Evolutionary conservation across 164 flowering plant genomes (phyloP).

Genomic region (Warburgia ugandensis): DNA sequence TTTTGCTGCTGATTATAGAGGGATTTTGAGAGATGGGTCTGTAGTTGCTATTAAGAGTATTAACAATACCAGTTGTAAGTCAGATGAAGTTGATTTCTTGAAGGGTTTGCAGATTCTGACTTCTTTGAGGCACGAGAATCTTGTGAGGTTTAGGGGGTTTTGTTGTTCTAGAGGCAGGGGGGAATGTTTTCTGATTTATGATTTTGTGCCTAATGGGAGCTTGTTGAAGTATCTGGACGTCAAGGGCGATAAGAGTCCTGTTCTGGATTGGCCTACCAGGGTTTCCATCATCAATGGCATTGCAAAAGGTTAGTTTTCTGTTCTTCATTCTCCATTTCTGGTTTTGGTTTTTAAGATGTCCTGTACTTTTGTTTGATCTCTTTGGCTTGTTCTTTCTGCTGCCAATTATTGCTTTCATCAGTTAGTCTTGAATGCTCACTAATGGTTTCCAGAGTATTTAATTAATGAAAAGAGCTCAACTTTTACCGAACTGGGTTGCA

Average conservation of each 20-base stretch:
- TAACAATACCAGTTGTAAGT: slow-evolving; percentile 70
- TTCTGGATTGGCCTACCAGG: slow-evolving; percentile 87
- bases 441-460: too few relatives aligned
- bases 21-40: slow-evolving; percentile 76
- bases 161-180: slow-evolving; percentile 93
- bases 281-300: slow-evolving; percentile 72
- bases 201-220: slow-evolving; percentile 69
- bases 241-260: slow-evolving; percentile 30
- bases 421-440: too few relatives aligned
- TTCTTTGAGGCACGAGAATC: slow-evolving; percentile 69
- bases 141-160: slow-evolving; percentile 73
- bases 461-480: too few relatives aligned
- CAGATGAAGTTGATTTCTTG: slow-evolving; percentile 78
- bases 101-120: slow-evolving; percentile 68
- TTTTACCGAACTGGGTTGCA: too few relatives aligned
- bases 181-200: slow-evolving; percentile 86
- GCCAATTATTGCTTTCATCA: too few relatives aligned
- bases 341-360: background rate
- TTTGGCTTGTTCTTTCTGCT: too few relatives aligned
- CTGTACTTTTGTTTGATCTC: too few relatives aligned
- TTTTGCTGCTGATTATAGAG: slow-evolving; percentile 63
- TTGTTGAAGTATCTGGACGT: slow-evolving; percentile 64
- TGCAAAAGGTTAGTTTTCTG: slow-evolving; percentile 60
- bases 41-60: slow-evolving; percentile 74
- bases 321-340: slow-evolving; percentile 3